phyloP scores from a whole-genome alignment of 495 filamentous ascomycete genomes.

The Annulohypoxylon moriforme region DNA sequence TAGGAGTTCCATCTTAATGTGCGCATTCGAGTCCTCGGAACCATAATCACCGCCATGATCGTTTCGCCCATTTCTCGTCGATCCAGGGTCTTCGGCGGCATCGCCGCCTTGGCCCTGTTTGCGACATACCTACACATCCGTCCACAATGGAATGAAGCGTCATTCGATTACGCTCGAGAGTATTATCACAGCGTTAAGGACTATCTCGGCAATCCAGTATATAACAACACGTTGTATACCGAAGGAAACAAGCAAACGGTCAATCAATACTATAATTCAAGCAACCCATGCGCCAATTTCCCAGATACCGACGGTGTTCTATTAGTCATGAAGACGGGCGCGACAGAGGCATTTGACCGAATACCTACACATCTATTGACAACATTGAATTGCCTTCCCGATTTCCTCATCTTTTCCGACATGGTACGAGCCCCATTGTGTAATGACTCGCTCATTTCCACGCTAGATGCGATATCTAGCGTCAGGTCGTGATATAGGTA shows the following conservation, averaged over 20 bases:
- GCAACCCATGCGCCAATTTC: slow-evolving; percentile 45
- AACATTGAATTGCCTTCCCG: slow-evolving; percentile 55
- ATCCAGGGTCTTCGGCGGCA: slow-evolving; percentile 35
- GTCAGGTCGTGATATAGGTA: background rate
- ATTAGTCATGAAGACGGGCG: slow-evolving; percentile 63
- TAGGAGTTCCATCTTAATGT: slow-evolving; percentile 26
- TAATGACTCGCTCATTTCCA: background rate
- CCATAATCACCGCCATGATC: slow-evolving; percentile 38
- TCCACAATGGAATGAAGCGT: slow-evolving; percentile 36
- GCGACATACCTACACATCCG: slow-evolving; percentile 38
- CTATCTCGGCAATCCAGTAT: slow-evolving; percentile 42
- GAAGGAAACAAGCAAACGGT: slow-evolving; percentile 42
- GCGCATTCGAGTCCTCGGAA: background rate
- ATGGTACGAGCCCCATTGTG: slow-evolving; percentile 40
- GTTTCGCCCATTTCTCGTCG: slow-evolving; percentile 44
- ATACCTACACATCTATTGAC: slow-evolving; percentile 62
- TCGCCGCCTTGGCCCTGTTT: slow-evolving; percentile 35
- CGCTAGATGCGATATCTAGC: background rate
- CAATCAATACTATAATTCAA: slow-evolving; percentile 45
- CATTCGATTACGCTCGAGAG: slow-evolving; percentile 46
- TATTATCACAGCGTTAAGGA: slow-evolving; percentile 46
- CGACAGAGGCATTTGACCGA: slow-evolving; percentile 60
- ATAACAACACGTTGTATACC: slow-evolving; percentile 47
- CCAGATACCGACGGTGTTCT: slow-evolving; percentile 47
- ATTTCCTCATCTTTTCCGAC: slow-evolving; percentile 65